These are phyloP conservation scores for Sugiyamaella castrensis DNA, from an alignment of 1,139 yeast species.

Conservation along the genomic window DNA sequence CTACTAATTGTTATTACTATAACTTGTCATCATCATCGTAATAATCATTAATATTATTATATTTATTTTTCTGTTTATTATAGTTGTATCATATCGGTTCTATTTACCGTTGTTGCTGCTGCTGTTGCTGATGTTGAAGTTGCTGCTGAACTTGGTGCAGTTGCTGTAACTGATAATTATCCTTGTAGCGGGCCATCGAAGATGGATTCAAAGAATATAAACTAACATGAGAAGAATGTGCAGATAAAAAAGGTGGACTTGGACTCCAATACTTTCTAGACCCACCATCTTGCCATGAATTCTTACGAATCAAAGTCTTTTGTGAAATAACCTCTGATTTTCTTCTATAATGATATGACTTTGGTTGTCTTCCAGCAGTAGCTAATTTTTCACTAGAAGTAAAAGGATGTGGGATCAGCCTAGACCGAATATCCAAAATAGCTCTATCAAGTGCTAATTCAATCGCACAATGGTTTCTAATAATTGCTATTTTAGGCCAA, in stretches of 20 bases:
- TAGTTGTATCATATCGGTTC: no score
- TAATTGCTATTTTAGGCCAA: constrained; percentile 86
- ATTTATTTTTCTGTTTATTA: no score
- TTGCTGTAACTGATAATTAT: background rate
- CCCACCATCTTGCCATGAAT: constrained; percentile 17
- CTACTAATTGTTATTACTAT: no score
- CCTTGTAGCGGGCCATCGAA: constrained; percentile 14
- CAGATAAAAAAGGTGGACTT: constrained; percentile 18
- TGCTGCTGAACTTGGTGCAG: no score
- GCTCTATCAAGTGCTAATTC: constrained; percentile 85
- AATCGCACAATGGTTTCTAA: constrained; percentile 82
- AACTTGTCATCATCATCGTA: no score
- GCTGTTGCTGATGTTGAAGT: no score
- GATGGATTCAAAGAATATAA: constrained; percentile 17
- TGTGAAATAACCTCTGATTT: constrained; percentile 17
- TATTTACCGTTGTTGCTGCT: no score
- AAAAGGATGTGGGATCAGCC: constrained; percentile 46
- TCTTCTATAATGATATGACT: constrained; percentile 17
- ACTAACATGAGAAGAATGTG: constrained; percentile 19
- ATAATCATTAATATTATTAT: no score
- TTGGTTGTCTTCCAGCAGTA: constrained; percentile 10
- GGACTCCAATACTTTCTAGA: constrained; percentile 20
- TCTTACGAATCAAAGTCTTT: constrained; percentile 15
- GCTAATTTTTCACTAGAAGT: constrained; percentile 6
- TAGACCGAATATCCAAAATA: constrained; percentile 62